Percentiles rank a stretch among this genome's conserved stretches.
These are phyloP conservation scores for Allium cepa DNA, from an alignment of 106 monocot genomes.

Conservation along the genomic window DNA sequence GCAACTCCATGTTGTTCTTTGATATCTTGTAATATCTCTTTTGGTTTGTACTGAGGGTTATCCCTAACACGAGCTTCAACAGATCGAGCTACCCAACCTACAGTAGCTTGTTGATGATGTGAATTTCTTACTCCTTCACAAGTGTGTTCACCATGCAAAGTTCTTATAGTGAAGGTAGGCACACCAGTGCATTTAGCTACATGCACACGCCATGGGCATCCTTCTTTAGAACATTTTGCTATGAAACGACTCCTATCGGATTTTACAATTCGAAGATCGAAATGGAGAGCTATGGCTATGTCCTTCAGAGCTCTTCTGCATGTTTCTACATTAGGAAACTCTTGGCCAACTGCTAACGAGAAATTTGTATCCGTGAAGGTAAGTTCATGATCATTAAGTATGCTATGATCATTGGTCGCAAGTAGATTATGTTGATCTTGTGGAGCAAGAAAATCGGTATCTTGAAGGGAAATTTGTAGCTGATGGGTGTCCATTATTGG, in stretches of 20 bases:
- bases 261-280: conserved; percentile 93
- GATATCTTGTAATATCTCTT: conserved; percentile 95
- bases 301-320: conserved; percentile 78
- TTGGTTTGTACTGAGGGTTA: conserved; percentile 89
- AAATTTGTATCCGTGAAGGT: conserved; percentile 24
- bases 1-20: conserved; percentile 90
- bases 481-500: conserved; percentile 2
- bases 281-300: conserved; percentile 86
- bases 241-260: conserved; percentile 95
- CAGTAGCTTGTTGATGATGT: conserved; percentile 95
- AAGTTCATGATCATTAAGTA: conserved; percentile 16
- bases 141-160: conserved; percentile 80
- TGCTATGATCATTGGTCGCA: not conserved
- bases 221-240: conserved; percentile 90
- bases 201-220: conserved; percentile 94
- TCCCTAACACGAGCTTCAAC: conserved; percentile 79
- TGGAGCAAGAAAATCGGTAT: not conserved
- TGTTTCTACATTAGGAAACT: conserved; percentile 85
- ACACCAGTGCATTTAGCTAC: conserved; percentile 91
- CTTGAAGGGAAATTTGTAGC: not conserved
- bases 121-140: conserved; percentile 79
- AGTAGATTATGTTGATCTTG: conserved; percentile 4
- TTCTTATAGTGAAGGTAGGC: conserved; percentile 83
- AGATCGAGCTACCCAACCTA: conserved; percentile 98
- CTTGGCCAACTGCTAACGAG: conserved; percentile 70